Percentiles rank a stretch among this genome's conserved stretches.
Evolutionary conservation across 352 stramenopile genomes (phyloP).

Genomic region (Globisporangium cystogenes): DNA sequence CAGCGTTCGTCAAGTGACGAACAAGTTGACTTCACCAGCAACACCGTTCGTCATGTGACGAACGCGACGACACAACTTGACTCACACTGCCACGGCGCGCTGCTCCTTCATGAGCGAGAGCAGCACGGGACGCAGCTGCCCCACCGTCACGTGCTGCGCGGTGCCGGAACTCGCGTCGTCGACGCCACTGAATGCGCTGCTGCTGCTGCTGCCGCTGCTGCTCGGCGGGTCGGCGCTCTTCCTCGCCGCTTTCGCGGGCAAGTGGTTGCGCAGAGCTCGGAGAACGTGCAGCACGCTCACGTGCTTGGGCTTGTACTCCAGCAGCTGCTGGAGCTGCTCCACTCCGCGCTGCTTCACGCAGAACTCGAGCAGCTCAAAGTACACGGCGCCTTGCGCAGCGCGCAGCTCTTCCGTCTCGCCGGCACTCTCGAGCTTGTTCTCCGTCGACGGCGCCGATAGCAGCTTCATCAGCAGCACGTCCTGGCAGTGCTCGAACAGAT

Average conservation of each 20-base stretch:
- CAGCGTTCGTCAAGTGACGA: not conserved
- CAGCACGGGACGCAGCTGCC: conserved; percentile 38
- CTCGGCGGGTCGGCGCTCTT: not conserved
- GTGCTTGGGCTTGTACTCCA: conserved; percentile 46
- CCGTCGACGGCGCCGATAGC: not conserved
- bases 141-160: conserved; percentile 36
- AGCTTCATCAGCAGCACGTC: conserved; percentile 22
- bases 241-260: conserved; percentile 15
- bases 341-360: conserved; percentile 46
- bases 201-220: not conserved
- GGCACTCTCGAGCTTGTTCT: not conserved
- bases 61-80: not conserved
- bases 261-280: conserved; percentile 30
- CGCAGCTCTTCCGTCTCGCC: conserved; percentile 9
- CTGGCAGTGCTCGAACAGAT: conserved; percentile 61
- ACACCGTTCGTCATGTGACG: no score
- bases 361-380: conserved; percentile 63
- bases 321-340: conserved; percentile 35
- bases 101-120: conserved; percentile 34
- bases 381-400: conserved; percentile 27
- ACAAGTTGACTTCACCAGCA: not conserved
- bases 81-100: conserved; percentile 1
- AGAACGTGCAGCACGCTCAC: conserved; percentile 59
- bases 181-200: not conserved
- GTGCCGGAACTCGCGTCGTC: not conserved